Evolutionary conservation across 208 protist genomes (phyloP), one percentile per base, ranked within the genome.

Genomic region (Crithidia brevicula): DNA sequence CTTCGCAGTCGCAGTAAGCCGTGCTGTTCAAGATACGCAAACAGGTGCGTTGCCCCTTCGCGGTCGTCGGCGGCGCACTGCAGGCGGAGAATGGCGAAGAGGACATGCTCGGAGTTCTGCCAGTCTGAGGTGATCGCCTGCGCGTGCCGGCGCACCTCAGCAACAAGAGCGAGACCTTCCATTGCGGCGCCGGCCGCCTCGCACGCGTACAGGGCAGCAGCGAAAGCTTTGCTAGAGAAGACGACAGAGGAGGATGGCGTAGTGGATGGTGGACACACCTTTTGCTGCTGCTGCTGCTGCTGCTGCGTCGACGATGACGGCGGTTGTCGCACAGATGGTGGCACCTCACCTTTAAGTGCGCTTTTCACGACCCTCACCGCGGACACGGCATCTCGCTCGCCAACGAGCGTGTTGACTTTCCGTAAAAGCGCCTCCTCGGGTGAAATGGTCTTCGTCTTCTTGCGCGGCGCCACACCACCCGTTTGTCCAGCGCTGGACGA

Each of bases 31-130:
- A 94, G 60, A 47, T 80, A 92, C 11, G 77, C 67, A 56, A 91
- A 85, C 67, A 91, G 74, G 34, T 83, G 83, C 43, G 47, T 74
- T 11, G 85, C 84, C 1, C 46, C 88, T 20, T 65, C 47, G 4
- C 47, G 53, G 59, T 94, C 83, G 0, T 68, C 79, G 1, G 68
- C 69, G 28, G 65, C 54, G 42, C 85, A 91, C 60, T 91, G 88
- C 7, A 92, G 78, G 30, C 85, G 85, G 36, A 94, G 67, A 22
- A 84, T 51, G 7, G 86, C 83, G 1, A 84, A 69, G 31, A 94
- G 64, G 1, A 91, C 78, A 40, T 80, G 86, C 61, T 94, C 85
- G 23, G 90, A 77, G 6, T 43, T 11, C 16, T 70, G 66, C 81
- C 82, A 87, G 15, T 65, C 56, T 7, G 59, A 10, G 15, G 61